These are phyloP conservation scores for Spizellomyces sp. DNA, from an alignment of 192 early-diverging fungal species.

Conservation along the genomic window DNA sequence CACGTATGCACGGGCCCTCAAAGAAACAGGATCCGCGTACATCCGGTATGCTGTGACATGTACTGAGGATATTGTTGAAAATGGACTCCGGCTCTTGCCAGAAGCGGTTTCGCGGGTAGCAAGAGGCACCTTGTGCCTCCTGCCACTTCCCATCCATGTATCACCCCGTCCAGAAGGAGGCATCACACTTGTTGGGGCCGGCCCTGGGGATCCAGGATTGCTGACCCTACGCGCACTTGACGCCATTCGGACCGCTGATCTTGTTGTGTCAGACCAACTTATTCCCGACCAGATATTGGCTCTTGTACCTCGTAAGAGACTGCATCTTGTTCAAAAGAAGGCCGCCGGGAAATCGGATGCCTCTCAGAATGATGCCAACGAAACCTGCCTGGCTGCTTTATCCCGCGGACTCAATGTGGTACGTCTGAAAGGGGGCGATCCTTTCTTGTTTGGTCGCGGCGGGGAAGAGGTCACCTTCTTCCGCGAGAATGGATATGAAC, in stretches of 20 bases:
- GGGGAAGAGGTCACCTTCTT: slow-evolving; percentile 80
- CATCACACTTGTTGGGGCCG: slow-evolving; percentile 74
- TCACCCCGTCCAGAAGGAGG: slow-evolving; percentile 11
- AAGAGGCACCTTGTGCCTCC: slow-evolving; percentile 4
- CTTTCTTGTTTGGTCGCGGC: slow-evolving; percentile 90
- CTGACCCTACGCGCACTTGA: slow-evolving; percentile 58
- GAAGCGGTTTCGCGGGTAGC: slow-evolving; percentile 4
- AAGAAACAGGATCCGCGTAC: slow-evolving; percentile 3
- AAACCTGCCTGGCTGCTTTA: slow-evolving; percentile 71
- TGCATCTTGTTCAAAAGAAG: too few species aligned
- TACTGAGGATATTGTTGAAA: slow-evolving; percentile 20
- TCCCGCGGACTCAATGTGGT: slow-evolving; percentile 69
- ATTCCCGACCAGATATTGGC: slow-evolving; percentile 42
- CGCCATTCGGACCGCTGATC: slow-evolving; percentile 68
- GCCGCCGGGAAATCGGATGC: slow-evolving; percentile 56
- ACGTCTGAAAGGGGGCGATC: slow-evolving; percentile 90
- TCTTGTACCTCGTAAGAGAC: slow-evolving; percentile 60
- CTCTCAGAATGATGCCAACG: slow-evolving; percentile 76
- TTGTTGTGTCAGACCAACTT: slow-evolving; percentile 75
- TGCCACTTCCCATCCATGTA: slow-evolving; percentile 23
- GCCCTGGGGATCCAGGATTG: slow-evolving; percentile 80
- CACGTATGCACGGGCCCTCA: slow-evolving; percentile 15
- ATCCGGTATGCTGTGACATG: background rate
- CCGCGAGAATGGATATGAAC: slow-evolving; percentile 63
- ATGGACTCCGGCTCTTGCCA: slow-evolving; percentile 19